These are phyloP conservation scores for Emericellopsis atlantica DNA, from an alignment of 2,329 filamentous ascomycete species.

Conservation along the genomic window DNA sequence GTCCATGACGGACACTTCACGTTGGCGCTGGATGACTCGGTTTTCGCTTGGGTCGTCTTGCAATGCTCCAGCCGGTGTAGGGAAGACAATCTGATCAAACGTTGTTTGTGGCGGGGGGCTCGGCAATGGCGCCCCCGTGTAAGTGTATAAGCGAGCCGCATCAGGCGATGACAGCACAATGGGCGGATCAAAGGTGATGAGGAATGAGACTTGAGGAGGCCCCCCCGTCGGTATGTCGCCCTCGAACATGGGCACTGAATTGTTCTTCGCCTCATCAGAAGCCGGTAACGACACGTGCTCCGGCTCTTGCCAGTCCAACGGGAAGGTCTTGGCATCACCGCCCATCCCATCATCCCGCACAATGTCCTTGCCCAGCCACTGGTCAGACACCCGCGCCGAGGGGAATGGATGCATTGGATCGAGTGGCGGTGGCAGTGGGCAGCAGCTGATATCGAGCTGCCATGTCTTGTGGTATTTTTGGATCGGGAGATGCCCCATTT, in stretches of 20 bases:
- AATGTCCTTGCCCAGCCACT: slow-evolving; percentile 61
- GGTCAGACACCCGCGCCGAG: slow-evolving; percentile 57
- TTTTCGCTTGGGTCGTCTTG: slow-evolving; percentile 44
- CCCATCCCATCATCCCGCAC: slow-evolving; percentile 38
- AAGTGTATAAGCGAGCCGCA: slow-evolving; percentile 48
- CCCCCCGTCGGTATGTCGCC: slow-evolving; percentile 30
- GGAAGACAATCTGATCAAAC: slow-evolving; percentile 47
- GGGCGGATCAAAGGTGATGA: slow-evolving; percentile 62
- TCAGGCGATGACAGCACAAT: slow-evolving; percentile 54
- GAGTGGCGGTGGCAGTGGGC: slow-evolving; percentile 28
- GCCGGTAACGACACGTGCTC: slow-evolving; percentile 45
- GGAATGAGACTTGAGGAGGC: slow-evolving; percentile 61
- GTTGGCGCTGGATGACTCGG: slow-evolving; percentile 38
- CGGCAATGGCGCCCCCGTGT: slow-evolving; percentile 31
- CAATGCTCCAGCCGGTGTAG: slow-evolving; percentile 28
- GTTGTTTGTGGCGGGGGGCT: slow-evolving; percentile 29
- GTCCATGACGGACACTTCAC: slow-evolving; percentile 29
- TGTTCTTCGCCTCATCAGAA: slow-evolving; percentile 32
- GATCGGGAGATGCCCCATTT: slow-evolving; percentile 26
- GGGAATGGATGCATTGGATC: slow-evolving; percentile 19
- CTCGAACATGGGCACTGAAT: slow-evolving; percentile 40
- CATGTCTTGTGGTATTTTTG: slow-evolving; percentile 41
- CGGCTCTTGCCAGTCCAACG: slow-evolving; percentile 64
- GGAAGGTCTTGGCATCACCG: slow-evolving; percentile 24
- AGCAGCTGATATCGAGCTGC: slow-evolving; percentile 57